Evolutionary conservation across 2,329 filamentous ascomycete genomes (phyloP), one percentile per base, ranked within the genome.

Genomic region (Septoria linicola): DNA sequence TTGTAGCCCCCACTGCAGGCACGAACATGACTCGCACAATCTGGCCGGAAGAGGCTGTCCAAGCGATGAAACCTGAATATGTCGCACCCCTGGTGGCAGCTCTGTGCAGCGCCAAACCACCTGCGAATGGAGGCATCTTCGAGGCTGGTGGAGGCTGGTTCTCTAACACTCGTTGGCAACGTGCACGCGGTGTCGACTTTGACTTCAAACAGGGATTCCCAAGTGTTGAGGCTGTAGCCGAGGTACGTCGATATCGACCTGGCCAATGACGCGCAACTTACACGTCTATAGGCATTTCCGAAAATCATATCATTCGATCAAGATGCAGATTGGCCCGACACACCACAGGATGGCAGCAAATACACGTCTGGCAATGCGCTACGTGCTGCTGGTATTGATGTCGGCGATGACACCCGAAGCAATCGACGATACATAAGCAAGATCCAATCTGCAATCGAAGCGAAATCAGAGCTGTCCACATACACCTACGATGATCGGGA

Each of bases 1-100:
- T 89, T 51, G 96, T 97, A 65, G 93, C 92, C 13, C 93, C 93
- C 61, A 96, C 96, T 66, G 92, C 92, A 23, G 92, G 92, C 63
- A 97, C 93, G 27, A 84, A 87, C 67, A 92, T 97, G 88, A 97
- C 92, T 47, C 82, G 85, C 61, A 93, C 88, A 43, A 88, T 97
- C 68, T 81, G 97, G 78, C 91, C 92, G 23, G 89, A 95, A 73
- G 91, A 96, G 75, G 83, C 96, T 74, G 90, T 97, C 11, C 89
- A 96, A 76, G 90, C 91, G 36, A 95, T 97, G 79, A 96, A 96
- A 82, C 92, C 92, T 50, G 91, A 96, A 67, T 96, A 95, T 73
- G 91, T 97, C 70, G 92, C 92, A 46, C 93, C 92, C 56, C 75
- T 97, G 27, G 90, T 97, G 41, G 83, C 91, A 45, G 83, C 89